Evolutionary conservation across 371 early-diverging fungal genomes (phyloP).

Genomic region (Saksenaea oblongispora): DNA sequence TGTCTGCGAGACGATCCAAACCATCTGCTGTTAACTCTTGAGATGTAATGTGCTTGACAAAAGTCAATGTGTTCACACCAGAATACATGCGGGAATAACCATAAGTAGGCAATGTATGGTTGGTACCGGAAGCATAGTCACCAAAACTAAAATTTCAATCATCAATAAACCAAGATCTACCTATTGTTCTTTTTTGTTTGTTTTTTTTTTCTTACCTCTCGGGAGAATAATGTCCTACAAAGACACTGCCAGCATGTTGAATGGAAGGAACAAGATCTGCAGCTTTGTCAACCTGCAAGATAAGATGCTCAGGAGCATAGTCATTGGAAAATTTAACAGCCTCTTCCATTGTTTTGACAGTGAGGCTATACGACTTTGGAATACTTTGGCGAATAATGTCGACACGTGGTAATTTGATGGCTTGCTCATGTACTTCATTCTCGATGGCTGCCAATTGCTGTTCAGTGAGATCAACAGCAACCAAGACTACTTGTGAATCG

Average conservation of each 20-base stretch:
- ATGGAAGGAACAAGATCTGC: constrained; percentile 64
- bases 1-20: constrained; percentile 79
- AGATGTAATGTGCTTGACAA: constrained; percentile 94
- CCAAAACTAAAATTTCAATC: constrained; percentile 71
- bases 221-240: constrained; percentile 94
- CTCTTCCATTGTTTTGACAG: constrained; percentile 68
- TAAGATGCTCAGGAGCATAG: constrained; percentile 97
- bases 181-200: neutral
- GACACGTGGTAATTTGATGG: constrained; percentile 81
- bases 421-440: constrained; percentile 80
- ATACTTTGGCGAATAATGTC: constrained; percentile 89
- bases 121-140: constrained; percentile 99
- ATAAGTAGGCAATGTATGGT: constrained; percentile 98
- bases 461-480: constrained; percentile 75
- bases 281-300: constrained; percentile 86
- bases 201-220: constrained; percentile 67
- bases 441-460: constrained; percentile 75
- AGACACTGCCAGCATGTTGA: constrained; percentile 93
- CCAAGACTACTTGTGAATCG: constrained; percentile 95
- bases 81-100: constrained; percentile 97
- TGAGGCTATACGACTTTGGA: constrained; percentile 78
- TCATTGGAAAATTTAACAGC: constrained; percentile 91
- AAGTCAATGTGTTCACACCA: constrained; percentile 93
- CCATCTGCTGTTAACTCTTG: constrained; percentile 92
- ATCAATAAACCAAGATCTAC: neutral